Evolutionary conservation across 768 basidiomycete genomes (phyloP), one percentile per base, ranked within the genome.

Genomic region (Hysterangium stoloniferum): DNA sequence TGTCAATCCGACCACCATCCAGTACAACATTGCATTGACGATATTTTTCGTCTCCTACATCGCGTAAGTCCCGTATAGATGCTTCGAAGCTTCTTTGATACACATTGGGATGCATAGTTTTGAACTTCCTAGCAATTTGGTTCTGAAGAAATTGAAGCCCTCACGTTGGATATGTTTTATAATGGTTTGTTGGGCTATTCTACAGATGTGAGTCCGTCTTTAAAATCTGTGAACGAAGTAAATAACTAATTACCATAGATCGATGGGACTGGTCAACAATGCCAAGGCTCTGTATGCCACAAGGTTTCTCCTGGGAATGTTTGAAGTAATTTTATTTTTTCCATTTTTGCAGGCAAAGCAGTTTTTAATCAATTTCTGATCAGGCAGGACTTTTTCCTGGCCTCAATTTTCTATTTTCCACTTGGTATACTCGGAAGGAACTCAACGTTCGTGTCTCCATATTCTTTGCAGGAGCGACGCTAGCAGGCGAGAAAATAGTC

Each of bases 41-140:
- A 48, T 64, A 20, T 65, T 66, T 54, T 65, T 65, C 54, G 62
- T 62, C 8, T 56, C 56, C 24, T 67, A 67, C 43, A 65, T 64
- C 4, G 53, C 54, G 20, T 56, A 55, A 17, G 64, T 65, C 56
- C 13, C 22, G 45, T 19, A 43, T 55, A 13, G 54, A 50, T 34
- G 47, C 38, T 38, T 57, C 1, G 20, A 45, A 13, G 45, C 40
- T 32, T 36, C 52, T 7, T 52, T 4, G 4, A n/a, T 17, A 20
- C 25, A 4, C 15, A 15, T 12, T 8, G n/a, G 12, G 28, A 33
- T 12, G 8, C 12, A n/a, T 15, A 44, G 40, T 19, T 52, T 54
- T 20, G 54, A 53, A 45, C 53, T 56, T 17, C 55, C 52, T 19
- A 48, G 35, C 29, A 58, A 63, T 35, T 44, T 57, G 19, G 15